Evolutionary conservation across 2,329 filamentous ascomycete species (phyloP).

Genomic region (Thelonectria rubi): DNA sequence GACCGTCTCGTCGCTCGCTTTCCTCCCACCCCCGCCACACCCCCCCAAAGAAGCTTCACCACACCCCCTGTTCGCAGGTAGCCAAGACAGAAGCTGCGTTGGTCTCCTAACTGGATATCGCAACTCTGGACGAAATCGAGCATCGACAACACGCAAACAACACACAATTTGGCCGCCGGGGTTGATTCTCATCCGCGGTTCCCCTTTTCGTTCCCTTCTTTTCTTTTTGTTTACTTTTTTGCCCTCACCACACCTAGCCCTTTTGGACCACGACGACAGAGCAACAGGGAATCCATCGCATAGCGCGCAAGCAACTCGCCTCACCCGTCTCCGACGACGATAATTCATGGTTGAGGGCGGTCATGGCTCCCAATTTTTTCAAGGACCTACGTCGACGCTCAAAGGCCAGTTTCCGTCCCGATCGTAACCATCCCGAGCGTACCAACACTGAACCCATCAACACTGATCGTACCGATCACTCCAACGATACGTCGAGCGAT

Average conservation of each 20-base stretch:
- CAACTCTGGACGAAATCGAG: background rate
- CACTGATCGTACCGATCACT: constrained; percentile 63
- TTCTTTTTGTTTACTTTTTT: too few species aligned
- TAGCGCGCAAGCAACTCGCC: constrained; percentile 21
- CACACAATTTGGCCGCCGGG: background rate
- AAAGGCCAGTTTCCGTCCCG: constrained; percentile 75
- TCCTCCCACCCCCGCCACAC: constrained; percentile 4
- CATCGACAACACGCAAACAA: background rate
- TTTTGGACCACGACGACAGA: constrained; percentile 19
- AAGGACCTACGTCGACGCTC: constrained; percentile 81
- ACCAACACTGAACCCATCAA: constrained; percentile 64
- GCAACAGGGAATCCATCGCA: constrained; percentile 1
- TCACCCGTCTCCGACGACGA: constrained; percentile 15
- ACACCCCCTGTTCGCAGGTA: constrained; percentile 21
- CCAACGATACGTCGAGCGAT: constrained; percentile 70
- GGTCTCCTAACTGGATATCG: background rate
- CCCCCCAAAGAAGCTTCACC: constrained; percentile 3
- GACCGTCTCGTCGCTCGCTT: constrained; percentile 27
- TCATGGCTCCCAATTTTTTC: constrained; percentile 71
- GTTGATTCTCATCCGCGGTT: constrained; percentile 1
- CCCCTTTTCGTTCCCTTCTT: background rate
- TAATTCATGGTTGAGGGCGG: constrained; percentile 35
- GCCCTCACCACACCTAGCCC: background rate
- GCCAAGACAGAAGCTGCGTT: constrained; percentile 5
- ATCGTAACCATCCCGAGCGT: constrained; percentile 53